These are phyloP conservation scores for Cadophora luteo-olivacea DNA, from an alignment of 2,329 filamentous ascomycete genomes.

Conservation along the genomic window DNA sequence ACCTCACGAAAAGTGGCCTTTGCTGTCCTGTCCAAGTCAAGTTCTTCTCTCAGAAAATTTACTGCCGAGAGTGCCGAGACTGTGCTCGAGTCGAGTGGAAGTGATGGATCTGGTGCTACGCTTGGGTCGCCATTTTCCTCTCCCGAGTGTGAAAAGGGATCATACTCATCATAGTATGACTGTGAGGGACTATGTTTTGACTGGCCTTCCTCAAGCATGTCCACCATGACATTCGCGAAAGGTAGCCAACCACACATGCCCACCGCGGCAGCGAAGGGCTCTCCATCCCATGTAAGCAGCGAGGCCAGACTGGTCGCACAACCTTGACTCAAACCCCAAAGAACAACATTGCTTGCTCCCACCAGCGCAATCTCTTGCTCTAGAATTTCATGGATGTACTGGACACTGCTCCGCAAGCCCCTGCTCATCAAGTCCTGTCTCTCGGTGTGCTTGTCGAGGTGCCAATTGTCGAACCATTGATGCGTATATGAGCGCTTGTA, in stretches of 20 bases:
- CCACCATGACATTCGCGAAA: slow-evolving; percentile 45
- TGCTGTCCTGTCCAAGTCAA: slow-evolving; percentile 25
- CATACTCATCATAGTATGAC: not conserved
- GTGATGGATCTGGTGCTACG: not conserved
- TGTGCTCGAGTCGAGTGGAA: not conserved
- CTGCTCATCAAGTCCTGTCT: slow-evolving; percentile 44
- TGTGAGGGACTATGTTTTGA: slow-evolving; percentile 22
- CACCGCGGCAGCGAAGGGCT: slow-evolving; percentile 47
- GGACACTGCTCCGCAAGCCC: slow-evolving; percentile 52
- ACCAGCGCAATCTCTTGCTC: slow-evolving; percentile 47
- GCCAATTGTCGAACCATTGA: slow-evolving; percentile 56
- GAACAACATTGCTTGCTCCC: slow-evolving; percentile 49
- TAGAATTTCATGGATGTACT: slow-evolving; percentile 50
- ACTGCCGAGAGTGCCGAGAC: slow-evolving; percentile 21
- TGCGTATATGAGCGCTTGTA: slow-evolving; percentile 49
- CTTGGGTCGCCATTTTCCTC: slow-evolving; percentile 26
- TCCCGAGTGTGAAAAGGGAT: slow-evolving; percentile 14
- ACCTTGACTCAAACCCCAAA: slow-evolving; percentile 61
- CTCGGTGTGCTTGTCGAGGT: slow-evolving; percentile 42
- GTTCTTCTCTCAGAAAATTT: slow-evolving; percentile 29
- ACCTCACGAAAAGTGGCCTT: slow-evolving; percentile 34
- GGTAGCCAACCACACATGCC: slow-evolving; percentile 57
- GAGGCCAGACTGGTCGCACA: slow-evolving; percentile 54
- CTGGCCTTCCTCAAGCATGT: not conserved
- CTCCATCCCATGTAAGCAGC: slow-evolving; percentile 52